Evolutionary conservation across 345 rosid species (phyloP).

Genomic region (Gynandropsis gynandra): DNA sequence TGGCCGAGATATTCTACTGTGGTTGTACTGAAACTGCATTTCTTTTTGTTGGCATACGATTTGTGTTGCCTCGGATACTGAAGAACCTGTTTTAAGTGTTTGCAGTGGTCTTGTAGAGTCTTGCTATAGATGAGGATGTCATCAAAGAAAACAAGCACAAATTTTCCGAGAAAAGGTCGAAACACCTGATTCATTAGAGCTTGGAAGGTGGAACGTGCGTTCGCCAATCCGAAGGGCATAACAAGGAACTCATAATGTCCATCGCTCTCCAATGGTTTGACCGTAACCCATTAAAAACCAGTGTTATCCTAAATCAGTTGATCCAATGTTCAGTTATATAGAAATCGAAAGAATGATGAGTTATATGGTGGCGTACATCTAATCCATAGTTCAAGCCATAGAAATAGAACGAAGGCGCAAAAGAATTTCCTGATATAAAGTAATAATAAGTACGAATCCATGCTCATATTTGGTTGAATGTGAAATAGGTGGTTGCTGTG

Average conservation of each 20-base stretch:
- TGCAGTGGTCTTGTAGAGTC: neutral
- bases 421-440: no score
- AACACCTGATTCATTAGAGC: neutral
- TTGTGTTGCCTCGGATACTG: neutral
- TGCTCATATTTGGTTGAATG: constrained; percentile 15
- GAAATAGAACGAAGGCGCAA: no score
- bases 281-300: no score
- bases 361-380: no score
- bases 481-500: constrained; percentile 51
- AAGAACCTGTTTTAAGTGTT: neutral
- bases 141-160: constrained; percentile 3
- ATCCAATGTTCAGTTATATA: no score
- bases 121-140: neutral
- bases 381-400: no score
- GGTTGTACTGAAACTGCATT: no score
- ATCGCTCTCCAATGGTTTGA: no score
- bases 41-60: neutral
- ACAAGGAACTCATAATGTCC: no score
- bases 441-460: neutral
- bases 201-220: neutral
- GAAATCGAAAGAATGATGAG: no score
- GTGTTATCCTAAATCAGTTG: no score
- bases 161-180: neutral
- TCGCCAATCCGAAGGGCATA: neutral
- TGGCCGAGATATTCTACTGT: no score